Evolutionary conservation across 257 asterid species (phyloP).

Genomic region (Euphrasia confusa): DNA sequence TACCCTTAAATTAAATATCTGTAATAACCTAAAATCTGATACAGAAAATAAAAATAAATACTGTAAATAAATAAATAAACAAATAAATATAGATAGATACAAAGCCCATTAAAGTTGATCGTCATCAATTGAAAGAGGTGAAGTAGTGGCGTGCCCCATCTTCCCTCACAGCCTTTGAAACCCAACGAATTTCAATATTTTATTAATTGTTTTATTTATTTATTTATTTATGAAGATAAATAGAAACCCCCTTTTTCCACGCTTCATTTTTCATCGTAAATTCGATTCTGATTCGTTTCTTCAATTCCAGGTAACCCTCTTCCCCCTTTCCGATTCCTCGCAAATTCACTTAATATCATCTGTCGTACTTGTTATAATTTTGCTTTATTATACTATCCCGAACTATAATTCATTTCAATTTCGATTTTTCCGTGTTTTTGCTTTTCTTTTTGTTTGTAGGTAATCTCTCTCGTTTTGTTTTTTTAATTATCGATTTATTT

Average conservation of each 20-base stretch:
- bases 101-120: not conserved
- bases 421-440: not conserved
- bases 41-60: too few species aligned
- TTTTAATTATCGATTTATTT: not conserved
- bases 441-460: too few species aligned
- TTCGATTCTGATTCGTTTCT: slow-evolving; percentile 15
- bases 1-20: too few species aligned
- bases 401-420: not conserved
- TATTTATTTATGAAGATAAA: not conserved
- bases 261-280: slow-evolving; percentile 2
- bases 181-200: slow-evolving; percentile 8
- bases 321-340: not conserved
- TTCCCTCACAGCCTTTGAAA: slow-evolving; percentile 29
- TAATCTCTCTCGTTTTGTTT: too few species aligned
- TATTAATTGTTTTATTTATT: slow-evolving; percentile 7
- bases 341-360: not conserved
- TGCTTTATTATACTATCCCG: too few species aligned
- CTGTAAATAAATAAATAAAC: too few species aligned
- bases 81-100: too few species aligned
- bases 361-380: not conserved
- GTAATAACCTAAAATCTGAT: too few species aligned
- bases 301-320: slow-evolving; percentile 26
- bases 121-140: not conserved
- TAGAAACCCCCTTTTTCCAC: not conserved
- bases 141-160: not conserved